Conservation (phyloP, 352 stramenopile genomes). For the Pythium biforme region DNA sequence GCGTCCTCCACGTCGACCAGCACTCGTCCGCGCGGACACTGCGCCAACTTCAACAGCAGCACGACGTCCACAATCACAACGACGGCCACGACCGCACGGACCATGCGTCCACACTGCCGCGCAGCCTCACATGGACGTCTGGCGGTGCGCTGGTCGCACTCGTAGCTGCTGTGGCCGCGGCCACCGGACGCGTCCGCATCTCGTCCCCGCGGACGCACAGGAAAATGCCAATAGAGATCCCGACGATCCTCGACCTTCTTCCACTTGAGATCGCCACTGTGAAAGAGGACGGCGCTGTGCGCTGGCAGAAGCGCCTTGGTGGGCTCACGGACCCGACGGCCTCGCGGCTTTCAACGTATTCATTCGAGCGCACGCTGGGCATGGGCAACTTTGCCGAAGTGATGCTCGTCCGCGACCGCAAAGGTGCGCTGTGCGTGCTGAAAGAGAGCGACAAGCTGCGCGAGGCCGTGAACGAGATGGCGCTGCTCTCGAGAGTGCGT, state of each 20-base stretch:
- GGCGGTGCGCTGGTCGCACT: slow-evolving; percentile 4
- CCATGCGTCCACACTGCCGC: not conserved
- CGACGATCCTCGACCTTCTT: not conserved
- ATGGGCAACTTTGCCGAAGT: slow-evolving; percentile 77
- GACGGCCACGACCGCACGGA: not conserved
- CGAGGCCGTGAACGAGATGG: slow-evolving; percentile 79
- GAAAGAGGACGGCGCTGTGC: slow-evolving; percentile 31
- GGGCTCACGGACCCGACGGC: slow-evolving; percentile 32
- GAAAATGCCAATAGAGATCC: not conserved
- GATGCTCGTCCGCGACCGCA: slow-evolving; percentile 60
- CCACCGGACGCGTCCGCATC: not conserved
- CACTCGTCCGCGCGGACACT: slow-evolving; percentile 31
- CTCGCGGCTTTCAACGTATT: slow-evolving; percentile 64
- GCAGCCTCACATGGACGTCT: slow-evolving; percentile 1
- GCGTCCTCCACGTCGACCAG: slow-evolving; percentile 44
- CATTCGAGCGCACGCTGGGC: slow-evolving; percentile 61
- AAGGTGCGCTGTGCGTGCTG: slow-evolving; percentile 46
- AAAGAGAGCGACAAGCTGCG: slow-evolving; percentile 83
- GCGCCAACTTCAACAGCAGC: slow-evolving; percentile 24
- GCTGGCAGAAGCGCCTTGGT: slow-evolving; percentile 57
- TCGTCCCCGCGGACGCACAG: not conserved
- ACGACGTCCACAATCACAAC: not conserved
- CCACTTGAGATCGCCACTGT: not conserved
- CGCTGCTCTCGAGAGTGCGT: slow-evolving; percentile 50
- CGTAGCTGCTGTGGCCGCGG: not conserved